These are phyloP conservation scores for Zymoseptoria pseudotritici DNA, from an alignment of 2,329 filamentous ascomycete species.

Conservation along the genomic window DNA sequence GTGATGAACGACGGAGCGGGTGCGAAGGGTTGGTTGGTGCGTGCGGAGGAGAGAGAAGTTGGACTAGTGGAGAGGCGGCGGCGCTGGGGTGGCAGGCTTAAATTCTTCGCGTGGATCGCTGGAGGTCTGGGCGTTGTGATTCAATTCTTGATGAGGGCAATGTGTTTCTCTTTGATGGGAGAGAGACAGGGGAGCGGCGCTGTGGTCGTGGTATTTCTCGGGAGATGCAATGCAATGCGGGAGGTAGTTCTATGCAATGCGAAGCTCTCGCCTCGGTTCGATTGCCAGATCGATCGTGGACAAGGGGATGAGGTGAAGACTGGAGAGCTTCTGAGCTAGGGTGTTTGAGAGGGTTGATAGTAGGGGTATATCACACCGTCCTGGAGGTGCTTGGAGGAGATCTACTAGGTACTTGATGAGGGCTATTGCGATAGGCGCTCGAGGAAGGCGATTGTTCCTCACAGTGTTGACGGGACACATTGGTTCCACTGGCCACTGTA, in stretches of 20 bases:
- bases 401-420: no score
- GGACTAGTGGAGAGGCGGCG: neutral
- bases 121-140: neutral
- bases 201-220: neutral
- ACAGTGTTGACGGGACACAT: no score
- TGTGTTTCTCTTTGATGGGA: neutral
- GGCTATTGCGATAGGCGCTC: no score
- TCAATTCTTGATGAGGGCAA: neutral
- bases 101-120: neutral
- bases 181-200: neutral
- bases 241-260: neutral
- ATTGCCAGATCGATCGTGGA: neutral
- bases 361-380: no score
- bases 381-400: no score
- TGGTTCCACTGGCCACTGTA: no score
- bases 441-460: no score
- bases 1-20: neutral
- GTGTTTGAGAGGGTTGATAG: no score
- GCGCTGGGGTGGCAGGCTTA: neutral
- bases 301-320: neutral
- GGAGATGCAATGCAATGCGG: neutral
- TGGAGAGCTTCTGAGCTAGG: no score
- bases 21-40: neutral
- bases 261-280: neutral
- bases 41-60: neutral